Base-by-base conservation (phyloP, 2,329 filamentous ascomycete species). In the Rugonectria rugulosa region DNA sequence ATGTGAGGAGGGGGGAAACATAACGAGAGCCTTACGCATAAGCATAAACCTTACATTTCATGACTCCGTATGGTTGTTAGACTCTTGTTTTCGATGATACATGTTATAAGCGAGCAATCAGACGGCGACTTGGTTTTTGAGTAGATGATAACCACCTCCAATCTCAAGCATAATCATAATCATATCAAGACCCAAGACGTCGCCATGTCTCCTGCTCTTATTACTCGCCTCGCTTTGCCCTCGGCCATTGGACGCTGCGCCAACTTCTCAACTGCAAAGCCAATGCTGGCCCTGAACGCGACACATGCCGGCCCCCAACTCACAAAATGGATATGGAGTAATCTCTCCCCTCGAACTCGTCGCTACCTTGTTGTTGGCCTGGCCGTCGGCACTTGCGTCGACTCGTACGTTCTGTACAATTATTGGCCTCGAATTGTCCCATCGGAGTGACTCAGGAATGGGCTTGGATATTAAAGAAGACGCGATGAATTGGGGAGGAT, bases 381-480 rank as follows among this genome's bases (percentile, higher is more conserved):
- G 5, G 55, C 47, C 6, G 45, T 58, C 7, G 46, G 63, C 36
- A 43, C 62, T 6, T 61, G 55, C 4, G 44, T 65, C 2, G 71
- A 73, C 41, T 49, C 61, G 19, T 67, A 64, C 20, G 32, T 72
- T 6, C 24, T 68, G 7, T 70, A 70, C 52, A 61, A 66, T 20
- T 72, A 70, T 43, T 69, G 60, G 56, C 63, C 68, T 26, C 36
- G 21, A 19, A 61, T 65, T 17, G 46, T 65, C 31, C 59, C 47
- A 54, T 43, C 55, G 9, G 11, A 61, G 9, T 14, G 6, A 15
- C 8, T 10, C 2, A 26, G 12, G 11, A 24, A 31, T 12, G 15
- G n/a, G 5, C 24, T 12, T 36, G 9, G 17, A 14, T 17, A 14
- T 17, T 9, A n/a, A n/a, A n/a, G n/a, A n/a, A n/a, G n/a, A n/a